Base-by-base conservation (phyloP, 2,329 filamentous ascomycete species). In the Torrubiellomyces zombiae region DNA sequence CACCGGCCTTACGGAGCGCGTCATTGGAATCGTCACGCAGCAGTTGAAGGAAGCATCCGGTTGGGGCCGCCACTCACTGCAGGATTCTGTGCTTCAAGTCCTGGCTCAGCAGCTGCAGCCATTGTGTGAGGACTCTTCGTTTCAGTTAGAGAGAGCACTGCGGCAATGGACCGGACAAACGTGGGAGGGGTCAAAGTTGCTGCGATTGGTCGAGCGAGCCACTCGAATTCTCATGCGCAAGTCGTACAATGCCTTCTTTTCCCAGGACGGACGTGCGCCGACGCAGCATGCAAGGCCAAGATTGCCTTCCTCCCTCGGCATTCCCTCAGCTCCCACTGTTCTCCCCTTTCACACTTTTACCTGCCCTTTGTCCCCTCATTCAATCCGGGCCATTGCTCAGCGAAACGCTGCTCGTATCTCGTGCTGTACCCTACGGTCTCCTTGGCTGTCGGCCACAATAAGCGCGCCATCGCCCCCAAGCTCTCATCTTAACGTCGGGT, bases 341-440 rank as follows among this genome's bases (percentile, higher is more conserved):
- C 61, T 98, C 1, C 89, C 89, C 1, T 98, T 98, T 43, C 89
- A 98, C 48, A 95, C 89, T 0, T 98, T 98, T 43, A 98, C 89
- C 2, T 93, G 80, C 35, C 89, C 89, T 0, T 60, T 98, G 35
- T 83, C 81, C 6, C 83, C 89, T 4, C 82, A 79, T 45, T 81
- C 94, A 37, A 82, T 98, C 31, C 77, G 89, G 10, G 69, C 79
- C 43, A 98, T 98, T 34, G 95, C 89, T 7, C 86, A 95, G 47
- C 70, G 89, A 14, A 98, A 98, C 44, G 89, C 82, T 2, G 62
- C 91, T 16, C 75, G 89, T 19, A 95, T 98, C 39, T 93, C 86
- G 0, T 83, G 77, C 35, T 89, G 83, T 3, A 92, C 89, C 0
- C 55, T 98, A 10, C 73, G 76, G 29, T 72, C 83, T 2, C 69